A percentile compares a stretch with the other conserved stretches of the same genome.
phyloP scores from a whole-genome alignment of 371 early-diverging fungal species.

The Coemansia sp. region DNA sequence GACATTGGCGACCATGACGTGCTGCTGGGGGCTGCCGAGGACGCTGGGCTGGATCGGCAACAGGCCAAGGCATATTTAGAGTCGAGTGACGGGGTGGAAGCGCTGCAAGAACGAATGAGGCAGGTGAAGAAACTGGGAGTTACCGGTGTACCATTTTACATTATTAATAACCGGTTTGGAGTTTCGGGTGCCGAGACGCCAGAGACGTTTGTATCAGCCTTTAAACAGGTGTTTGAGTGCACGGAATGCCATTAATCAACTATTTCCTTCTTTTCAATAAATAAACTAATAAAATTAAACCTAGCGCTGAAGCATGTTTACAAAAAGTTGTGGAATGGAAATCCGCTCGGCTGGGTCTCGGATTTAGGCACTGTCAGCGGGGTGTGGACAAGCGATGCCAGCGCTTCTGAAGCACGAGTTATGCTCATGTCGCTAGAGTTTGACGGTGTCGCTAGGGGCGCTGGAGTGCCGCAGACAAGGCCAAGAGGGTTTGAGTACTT shows the following conservation, averaged over 20 bases:
- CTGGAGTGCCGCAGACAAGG: background rate
- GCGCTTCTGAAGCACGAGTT: background rate
- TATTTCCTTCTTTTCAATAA: background rate
- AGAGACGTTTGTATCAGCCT: conserved; percentile 56
- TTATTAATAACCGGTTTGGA: conserved; percentile 59
- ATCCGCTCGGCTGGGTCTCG: background rate
- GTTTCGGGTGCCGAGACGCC: conserved; percentile 74
- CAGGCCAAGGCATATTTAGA: conserved; percentile 56
- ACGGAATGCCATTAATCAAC: background rate
- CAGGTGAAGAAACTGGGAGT: conserved; percentile 53
- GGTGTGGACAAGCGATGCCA: background rate
- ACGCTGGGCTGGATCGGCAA: conserved; percentile 59
- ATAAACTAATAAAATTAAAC: background rate
- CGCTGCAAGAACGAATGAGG: conserved; percentile 52
- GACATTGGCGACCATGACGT: conserved; percentile 61
- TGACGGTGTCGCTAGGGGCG: background rate
- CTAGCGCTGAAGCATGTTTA: background rate
- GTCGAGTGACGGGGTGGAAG: conserved; percentile 55
- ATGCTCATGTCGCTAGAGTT: background rate
- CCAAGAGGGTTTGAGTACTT: background rate
- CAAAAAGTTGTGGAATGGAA: background rate
- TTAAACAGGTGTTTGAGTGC: conserved; percentile 50
- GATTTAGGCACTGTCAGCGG: background rate
- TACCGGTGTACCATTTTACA: conserved; percentile 68
- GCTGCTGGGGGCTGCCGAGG: conserved; percentile 58